These are phyloP conservation scores for Cardamine occulta DNA, from an alignment of 345 rosid species.

Conservation along the genomic window DNA sequence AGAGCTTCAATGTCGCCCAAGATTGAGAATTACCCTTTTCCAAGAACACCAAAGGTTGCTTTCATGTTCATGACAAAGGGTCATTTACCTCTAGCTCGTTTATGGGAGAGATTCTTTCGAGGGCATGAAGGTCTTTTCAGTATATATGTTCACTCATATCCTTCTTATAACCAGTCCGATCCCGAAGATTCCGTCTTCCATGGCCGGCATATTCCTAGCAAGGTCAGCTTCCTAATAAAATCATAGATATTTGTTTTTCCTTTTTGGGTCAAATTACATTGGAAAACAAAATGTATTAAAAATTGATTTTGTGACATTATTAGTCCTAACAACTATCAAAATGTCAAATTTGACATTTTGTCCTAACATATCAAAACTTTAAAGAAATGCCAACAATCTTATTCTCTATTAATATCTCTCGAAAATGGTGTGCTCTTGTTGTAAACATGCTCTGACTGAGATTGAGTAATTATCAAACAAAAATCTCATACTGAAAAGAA, in stretches of 20 bases:
- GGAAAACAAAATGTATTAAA: not conserved
- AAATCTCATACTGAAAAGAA: not conserved
- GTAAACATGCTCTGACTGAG: conserved; percentile 18
- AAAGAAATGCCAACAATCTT: not conserved
- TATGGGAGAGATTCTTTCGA: conserved; percentile 83
- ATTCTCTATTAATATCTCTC: not conserved
- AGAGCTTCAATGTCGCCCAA: conserved; percentile 65
- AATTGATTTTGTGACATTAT: not conserved
- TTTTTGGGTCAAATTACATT: not conserved
- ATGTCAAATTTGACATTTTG: not conserved
- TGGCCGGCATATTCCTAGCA: conserved; percentile 75
- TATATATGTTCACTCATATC: conserved; percentile 72
- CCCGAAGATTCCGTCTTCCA: conserved; percentile 58
- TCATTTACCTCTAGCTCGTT: conserved; percentile 66
- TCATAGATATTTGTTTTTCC: not conserved
- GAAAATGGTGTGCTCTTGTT: conserved; percentile 14
- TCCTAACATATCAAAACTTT: not conserved
- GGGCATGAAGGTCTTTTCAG: conserved; percentile 67
- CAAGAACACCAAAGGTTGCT: conserved; percentile 68
- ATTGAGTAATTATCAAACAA: conserved; percentile 17
- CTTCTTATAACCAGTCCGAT: conserved; percentile 52
- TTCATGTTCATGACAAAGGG: conserved; percentile 86
- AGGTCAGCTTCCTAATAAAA: conserved; percentile 52
- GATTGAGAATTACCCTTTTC: conserved; percentile 49
- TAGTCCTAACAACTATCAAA: not conserved